Evolutionary conservation across 2,329 filamentous ascomycete genomes (phyloP), one percentile per base, ranked within the genome.

Genomic region (Lasiodiplodia citricola): DNA sequence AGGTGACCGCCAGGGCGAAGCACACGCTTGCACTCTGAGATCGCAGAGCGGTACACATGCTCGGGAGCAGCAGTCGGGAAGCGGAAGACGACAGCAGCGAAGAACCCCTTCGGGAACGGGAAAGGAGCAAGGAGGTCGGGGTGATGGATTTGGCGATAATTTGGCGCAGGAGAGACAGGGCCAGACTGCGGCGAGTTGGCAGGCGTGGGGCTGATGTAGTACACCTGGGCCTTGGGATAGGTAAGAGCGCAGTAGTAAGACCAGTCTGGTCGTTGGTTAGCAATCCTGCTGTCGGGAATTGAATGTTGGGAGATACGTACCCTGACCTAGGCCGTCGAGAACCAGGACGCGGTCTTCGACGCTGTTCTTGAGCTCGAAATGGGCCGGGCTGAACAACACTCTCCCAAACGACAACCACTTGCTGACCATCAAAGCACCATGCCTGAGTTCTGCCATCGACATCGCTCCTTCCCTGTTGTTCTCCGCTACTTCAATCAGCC

Each of bases 361-460:
- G 0, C 85, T 81, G 21, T 87, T 82, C 50, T 87, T 80, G 25
- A 94, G 84, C 72, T 93, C 90, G 56, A 92, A 90, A 31, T 92
- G 88, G 5, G 91, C 88, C 13, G 93, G 92, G 73, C 91, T 94
- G 81, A 96, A 94, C 4, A 96, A 83, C 0, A 95, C 91, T 73
- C 93, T 90, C 1, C 92, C 92, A 76, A 95, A 95, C 0, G 91
- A 93, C 28, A 96, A 86, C 92, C 92, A 96, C 76, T 94, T 94
- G 84, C 91, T 94, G 28, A 94, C 92, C 70, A 92, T 94, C 83
- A 96, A 89, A 2, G 92, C 93, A 4, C 91, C 92, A 18, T 93
- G 90, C 2, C 92, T 87, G 25, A 96, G 85, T 74, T 94, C 93
- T 70, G 93, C 91, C 76, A 91, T 90, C 0, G 89, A 79, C 4